Base-by-base conservation (phyloP, 257 asterid genomes). In the Primulina huaijiensis region DNA sequence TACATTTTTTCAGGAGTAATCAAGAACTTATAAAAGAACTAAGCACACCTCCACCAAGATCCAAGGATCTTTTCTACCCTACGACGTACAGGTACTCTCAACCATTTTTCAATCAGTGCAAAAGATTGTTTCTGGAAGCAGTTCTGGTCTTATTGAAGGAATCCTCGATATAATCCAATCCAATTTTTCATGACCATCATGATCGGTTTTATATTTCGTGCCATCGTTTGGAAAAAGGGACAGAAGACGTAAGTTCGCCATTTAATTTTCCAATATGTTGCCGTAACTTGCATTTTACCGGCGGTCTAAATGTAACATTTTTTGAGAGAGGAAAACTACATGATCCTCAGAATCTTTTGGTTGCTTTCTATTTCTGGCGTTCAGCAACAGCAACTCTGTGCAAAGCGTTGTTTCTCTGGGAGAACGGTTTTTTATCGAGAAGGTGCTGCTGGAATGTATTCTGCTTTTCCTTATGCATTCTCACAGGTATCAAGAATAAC, bases 51-150 rank as follows among this genome's bases (percentile, higher is more conserved):
- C 60, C 79, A 19, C 83, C 82, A 11, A 88, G 81, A 40, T 81
- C 84, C 20, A 58, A 64, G 30, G 88, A 82, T 72, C 82, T 84
- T 31, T 38, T 73, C 31, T 87, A 81, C 43, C 79, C 85, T 7
- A 75, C 84, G 0, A 64, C 77, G 65, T 77, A 81, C 70, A 64
- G 77, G 65, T 77, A 81, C 70, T 77, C 90, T 8, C 87, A 81
- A 16, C 29, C 90, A 1, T 82, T 81, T 53, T 16, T 63, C 2
- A 77, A 70, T 76, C 89, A 87, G 74, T 79, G 80, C 76, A 75
- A 72, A 72, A 81, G 89, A 85, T 68, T 82, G 90, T 68, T 79
- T 82, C 74, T 83, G 89, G 90, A 87, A 82, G 76, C 88, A 82
- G 64, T 67, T 64, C 20, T 79, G 77, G 81, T 84, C 88, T 62